Conservation (phyloP, 1,284 basidiomycete genomes). For the Sporisorium iseilematis-ciliati region DNA sequence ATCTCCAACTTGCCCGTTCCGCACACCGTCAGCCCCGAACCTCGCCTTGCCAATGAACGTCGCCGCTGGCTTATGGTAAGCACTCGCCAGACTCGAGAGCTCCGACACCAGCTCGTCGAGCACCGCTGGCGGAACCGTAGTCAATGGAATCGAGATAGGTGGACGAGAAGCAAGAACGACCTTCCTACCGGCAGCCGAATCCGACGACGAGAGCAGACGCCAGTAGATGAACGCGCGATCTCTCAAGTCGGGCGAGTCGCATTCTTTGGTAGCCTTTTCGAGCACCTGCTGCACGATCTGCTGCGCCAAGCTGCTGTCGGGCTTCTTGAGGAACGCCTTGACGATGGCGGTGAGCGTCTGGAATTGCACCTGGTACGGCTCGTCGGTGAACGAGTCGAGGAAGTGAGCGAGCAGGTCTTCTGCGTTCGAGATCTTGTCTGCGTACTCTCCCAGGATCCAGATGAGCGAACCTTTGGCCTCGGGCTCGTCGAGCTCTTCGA, state of each 20-base stretch:
- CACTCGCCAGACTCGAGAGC: conserved; percentile 82
- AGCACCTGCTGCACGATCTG: conserved; percentile 88
- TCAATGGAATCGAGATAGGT: conserved; percentile 90
- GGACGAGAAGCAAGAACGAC: conserved; percentile 92
- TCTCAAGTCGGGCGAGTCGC: conserved; percentile 95
- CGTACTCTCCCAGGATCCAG: conserved; percentile 99
- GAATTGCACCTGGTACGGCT: conserved; percentile 93
- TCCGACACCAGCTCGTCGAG: conserved; percentile 84
- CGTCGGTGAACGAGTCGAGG: conserved; percentile 91
- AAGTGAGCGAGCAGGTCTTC: conserved; percentile 91
- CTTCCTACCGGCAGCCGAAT: conserved; percentile 89
- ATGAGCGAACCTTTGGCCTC: conserved; percentile 98
- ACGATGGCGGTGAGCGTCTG: conserved; percentile 95
- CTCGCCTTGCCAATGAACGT: conserved; percentile 71
- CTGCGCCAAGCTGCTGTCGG: conserved; percentile 81
- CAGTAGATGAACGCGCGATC: conserved; percentile 97
- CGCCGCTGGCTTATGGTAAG: conserved; percentile 91
- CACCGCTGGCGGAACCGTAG: conserved; percentile 88
- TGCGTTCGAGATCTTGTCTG: conserved; percentile 94
- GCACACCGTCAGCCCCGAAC: conserved; percentile 60
- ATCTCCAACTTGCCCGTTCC: conserved; percentile 21
- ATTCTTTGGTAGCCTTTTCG: conserved; percentile 94
- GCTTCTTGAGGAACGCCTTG: conserved; percentile 94
- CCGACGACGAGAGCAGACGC: conserved; percentile 86
- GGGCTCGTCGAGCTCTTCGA: conserved; percentile 96